A percentile compares a stretch with the other conserved stretches of the same genome.
phyloP scores from a whole-genome alignment of 305 asterid genomes.

The Fraxinus velutina region DNA sequence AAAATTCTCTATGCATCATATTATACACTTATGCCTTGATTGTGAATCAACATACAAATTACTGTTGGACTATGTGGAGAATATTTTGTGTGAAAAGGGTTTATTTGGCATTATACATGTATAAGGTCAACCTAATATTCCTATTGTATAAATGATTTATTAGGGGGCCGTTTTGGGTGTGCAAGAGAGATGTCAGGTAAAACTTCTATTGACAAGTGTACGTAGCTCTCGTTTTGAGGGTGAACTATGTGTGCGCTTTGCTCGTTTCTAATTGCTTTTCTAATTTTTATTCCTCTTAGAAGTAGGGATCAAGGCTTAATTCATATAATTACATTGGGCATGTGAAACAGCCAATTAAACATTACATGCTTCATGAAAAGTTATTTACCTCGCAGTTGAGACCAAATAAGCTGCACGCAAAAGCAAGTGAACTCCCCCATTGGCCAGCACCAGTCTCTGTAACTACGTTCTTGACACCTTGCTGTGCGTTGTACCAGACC shows the following conservation, averaged over 20 bases:
- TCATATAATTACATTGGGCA: background rate
- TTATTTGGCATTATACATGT: background rate
- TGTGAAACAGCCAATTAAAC: background rate
- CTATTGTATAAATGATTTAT: background rate
- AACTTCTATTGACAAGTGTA: background rate
- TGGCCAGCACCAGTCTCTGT: conserved; percentile 99
- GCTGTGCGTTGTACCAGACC: conserved; percentile 79
- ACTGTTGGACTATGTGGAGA: background rate
- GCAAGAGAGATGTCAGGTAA: background rate
- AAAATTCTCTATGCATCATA: background rate
- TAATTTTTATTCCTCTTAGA: background rate
- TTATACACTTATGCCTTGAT: background rate
- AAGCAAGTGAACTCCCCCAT: conserved; percentile 87
- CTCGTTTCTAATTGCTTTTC: background rate
- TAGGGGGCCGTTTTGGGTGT: background rate
- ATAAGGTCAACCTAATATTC: background rate
- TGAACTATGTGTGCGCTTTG: background rate
- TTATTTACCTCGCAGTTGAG: conserved; percentile 65
- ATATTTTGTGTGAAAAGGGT: background rate
- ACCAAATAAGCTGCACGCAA: conserved; percentile 76
- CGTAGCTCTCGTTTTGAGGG: background rate
- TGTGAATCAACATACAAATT: background rate
- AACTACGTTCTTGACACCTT: conserved; percentile 68
- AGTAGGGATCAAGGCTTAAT: background rate
- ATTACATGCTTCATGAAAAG: background rate